phyloP scores from a whole-genome alignment of 768 basidiomycete species.

The Sporobolomyces phaffii region DNA sequence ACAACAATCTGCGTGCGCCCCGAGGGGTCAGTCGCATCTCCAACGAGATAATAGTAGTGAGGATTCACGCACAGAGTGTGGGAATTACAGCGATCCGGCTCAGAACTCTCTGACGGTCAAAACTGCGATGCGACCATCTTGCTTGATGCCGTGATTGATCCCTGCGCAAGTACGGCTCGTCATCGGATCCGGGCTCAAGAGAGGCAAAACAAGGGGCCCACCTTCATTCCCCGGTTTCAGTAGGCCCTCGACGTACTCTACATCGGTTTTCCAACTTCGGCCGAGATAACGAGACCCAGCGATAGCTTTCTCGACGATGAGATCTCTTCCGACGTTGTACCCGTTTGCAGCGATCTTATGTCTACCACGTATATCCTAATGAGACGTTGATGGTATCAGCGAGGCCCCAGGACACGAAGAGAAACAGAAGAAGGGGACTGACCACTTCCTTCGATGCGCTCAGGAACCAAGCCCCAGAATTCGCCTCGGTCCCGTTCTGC shows the following conservation, averaged over 20 bases:
- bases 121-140: slow-evolving; percentile 75
- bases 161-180: slow-evolving; percentile 49
- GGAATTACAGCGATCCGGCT: too few relatives aligned
- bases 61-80: too few relatives aligned
- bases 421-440: too few relatives aligned
- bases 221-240: slow-evolving; percentile 65
- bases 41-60: too few relatives aligned
- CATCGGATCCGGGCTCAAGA: background rate
- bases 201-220: slow-evolving; percentile 42
- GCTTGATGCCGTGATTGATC: slow-evolving; percentile 71
- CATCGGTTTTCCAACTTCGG: slow-evolving; percentile 67
- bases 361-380: slow-evolving; percentile 31
- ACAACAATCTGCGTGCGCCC: too few relatives aligned
- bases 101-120: slow-evolving; percentile 59
- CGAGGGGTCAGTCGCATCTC: too few relatives aligned
- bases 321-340: slow-evolving; percentile 75
- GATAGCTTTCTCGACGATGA: slow-evolving; percentile 61
- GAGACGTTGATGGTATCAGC: background rate
- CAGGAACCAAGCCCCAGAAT: slow-evolving; percentile 77
- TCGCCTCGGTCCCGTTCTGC: slow-evolving; percentile 68
- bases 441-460: slow-evolving; percentile 65
- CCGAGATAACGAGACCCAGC: slow-evolving; percentile 60
- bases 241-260: slow-evolving; percentile 65
- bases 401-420: too few relatives aligned
- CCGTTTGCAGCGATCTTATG: slow-evolving; percentile 73